Evolutionary conservation across 2,329 filamentous ascomycete genomes (phyloP).

Genomic region (Emergomyces orientalis): DNA sequence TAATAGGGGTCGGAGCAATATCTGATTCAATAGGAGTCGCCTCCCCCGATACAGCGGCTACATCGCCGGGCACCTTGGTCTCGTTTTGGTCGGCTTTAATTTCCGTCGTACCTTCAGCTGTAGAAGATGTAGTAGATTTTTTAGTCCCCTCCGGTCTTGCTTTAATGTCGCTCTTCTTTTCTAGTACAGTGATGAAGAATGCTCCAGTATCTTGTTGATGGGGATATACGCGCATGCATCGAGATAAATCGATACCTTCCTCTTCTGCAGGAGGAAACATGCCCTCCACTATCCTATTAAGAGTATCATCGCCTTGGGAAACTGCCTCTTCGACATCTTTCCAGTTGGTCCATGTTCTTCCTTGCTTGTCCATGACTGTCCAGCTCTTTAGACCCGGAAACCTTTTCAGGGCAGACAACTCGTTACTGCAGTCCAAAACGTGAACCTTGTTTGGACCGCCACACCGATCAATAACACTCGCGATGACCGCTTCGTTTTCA

Average conservation of each 20-base stretch:
- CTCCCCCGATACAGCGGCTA: slow-evolving; percentile 6
- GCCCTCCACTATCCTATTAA: slow-evolving; percentile 61
- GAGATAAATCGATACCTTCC: slow-evolving; percentile 62
- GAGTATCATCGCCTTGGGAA: slow-evolving; percentile 47
- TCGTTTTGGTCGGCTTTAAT: not conserved
- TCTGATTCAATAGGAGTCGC: slow-evolving; percentile 21
- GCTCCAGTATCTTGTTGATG: slow-evolving; percentile 93
- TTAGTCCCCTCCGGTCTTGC: slow-evolving; percentile 56
- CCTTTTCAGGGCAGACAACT: slow-evolving; percentile 68
- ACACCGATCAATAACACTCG: slow-evolving; percentile 79
- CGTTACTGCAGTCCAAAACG: slow-evolving; percentile 71
- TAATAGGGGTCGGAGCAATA: slow-evolving; percentile 21
- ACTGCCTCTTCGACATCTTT: slow-evolving; percentile 63
- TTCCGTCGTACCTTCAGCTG: slow-evolving; percentile 13
- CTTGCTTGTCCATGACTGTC: slow-evolving; percentile 84
- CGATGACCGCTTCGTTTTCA: slow-evolving; percentile 89
- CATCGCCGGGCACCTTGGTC: not conserved
- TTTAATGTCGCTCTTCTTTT: slow-evolving; percentile 82
- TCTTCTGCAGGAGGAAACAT: slow-evolving; percentile 70
- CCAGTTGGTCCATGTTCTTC: slow-evolving; percentile 71
- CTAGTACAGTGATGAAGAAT: slow-evolving; percentile 92
- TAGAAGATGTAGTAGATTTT: slow-evolving; percentile 27
- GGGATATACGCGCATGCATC: slow-evolving; percentile 88
- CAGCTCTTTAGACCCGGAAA: slow-evolving; percentile 68
- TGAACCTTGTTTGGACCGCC: slow-evolving; percentile 73